Percentiles rank a stretch among this genome's conserved stretches.
Conservation (phyloP, 768 basidiomycete genomes). For the Trametes cubensis region DNA sequence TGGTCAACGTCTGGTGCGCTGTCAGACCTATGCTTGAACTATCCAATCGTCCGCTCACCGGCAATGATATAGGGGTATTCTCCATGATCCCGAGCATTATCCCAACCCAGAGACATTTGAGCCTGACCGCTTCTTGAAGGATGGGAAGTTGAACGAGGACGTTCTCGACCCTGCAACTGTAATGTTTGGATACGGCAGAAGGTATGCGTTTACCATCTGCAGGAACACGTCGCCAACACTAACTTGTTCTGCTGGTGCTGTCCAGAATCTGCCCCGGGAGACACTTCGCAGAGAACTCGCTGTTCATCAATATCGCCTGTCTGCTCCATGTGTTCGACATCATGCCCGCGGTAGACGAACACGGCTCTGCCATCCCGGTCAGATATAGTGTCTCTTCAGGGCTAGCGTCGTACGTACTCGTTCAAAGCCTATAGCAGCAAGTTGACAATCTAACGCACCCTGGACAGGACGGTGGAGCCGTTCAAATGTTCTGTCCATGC, state of each 20-base stretch:
- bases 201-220: neutral
- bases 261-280: constrained; percentile 25
- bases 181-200: constrained; percentile 34
- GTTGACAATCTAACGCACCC: neutral
- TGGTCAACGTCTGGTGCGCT: constrained; percentile 18
- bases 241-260: no score
- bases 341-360: constrained; percentile 4
- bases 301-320: constrained; percentile 22
- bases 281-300: constrained; percentile 14
- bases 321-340: constrained; percentile 24
- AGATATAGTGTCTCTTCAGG: constrained; percentile 3
- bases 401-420: constrained; percentile 12
- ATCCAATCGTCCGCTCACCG: no score
- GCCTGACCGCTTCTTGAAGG: constrained; percentile 50
- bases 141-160: constrained; percentile 18
- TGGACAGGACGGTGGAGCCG: neutral
- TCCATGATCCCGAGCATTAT: constrained; percentile 49
- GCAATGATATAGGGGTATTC: constrained; percentile 44
- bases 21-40: no score
- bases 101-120: constrained; percentile 51
- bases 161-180: constrained; percentile 12
- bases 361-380: constrained; percentile 13
- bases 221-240: neutral
- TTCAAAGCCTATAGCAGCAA: neutral
- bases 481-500: neutral